Evolutionary conservation across 768 basidiomycete species (phyloP).

Genomic region (Asterophora parasitica): DNA sequence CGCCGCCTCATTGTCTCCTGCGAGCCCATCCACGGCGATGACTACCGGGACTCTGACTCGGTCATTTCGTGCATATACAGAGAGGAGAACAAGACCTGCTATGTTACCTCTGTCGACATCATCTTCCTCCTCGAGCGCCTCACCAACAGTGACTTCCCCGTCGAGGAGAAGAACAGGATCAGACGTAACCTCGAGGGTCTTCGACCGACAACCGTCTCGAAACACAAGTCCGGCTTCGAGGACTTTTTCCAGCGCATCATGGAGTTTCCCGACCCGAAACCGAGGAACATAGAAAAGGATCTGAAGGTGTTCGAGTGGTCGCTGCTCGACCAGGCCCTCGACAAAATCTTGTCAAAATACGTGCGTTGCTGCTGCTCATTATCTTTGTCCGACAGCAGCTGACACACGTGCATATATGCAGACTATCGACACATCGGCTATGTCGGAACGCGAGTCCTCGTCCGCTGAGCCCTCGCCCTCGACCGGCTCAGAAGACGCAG

Average conservation of each 20-base stretch:
- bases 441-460: constrained; percentile 25
- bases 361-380: constrained; percentile 36
- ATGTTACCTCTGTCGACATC: constrained; percentile 93
- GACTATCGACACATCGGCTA: constrained; percentile 45
- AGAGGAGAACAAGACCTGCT: constrained; percentile 70
- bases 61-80: constrained; percentile 96
- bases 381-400: not conserved
- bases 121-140: constrained; percentile 85
- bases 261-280: constrained; percentile 92
- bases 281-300: constrained; percentile 96
- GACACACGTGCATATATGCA: constrained; percentile 14
- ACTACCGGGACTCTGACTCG: constrained; percentile 68
- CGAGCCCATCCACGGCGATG: constrained; percentile 65
- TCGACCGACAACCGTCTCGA: constrained; percentile 85
- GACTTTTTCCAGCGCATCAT: constrained; percentile 95
- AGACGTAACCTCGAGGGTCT: constrained; percentile 92
- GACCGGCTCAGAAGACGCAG: constrained; percentile 20
- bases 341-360: constrained; percentile 83
- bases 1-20: constrained; percentile 74
- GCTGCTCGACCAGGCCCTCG: constrained; percentile 62
- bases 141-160: constrained; percentile 74
- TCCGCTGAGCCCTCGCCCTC: constrained; percentile 27
- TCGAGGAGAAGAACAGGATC: constrained; percentile 97
- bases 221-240: constrained; percentile 73
- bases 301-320: constrained; percentile 84